Evolutionary conservation across 208 protist species (phyloP).

Genomic region (Trichomonas vaginalis): DNA sequence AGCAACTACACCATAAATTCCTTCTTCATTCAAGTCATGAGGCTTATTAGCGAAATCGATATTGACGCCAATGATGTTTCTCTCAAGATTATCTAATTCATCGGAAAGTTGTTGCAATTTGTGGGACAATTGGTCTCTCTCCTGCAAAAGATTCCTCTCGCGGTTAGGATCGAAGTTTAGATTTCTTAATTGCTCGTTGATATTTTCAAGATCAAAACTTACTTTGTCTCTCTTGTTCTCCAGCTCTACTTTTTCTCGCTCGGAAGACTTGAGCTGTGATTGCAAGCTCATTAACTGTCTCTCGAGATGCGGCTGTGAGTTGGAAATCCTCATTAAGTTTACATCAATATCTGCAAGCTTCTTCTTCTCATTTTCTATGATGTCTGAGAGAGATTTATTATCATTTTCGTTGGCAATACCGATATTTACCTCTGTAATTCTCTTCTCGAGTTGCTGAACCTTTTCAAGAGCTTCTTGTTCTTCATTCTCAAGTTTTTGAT

Average conservation of each 20-base stretch:
- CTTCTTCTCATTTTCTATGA: neutral
- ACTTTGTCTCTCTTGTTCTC: neutral
- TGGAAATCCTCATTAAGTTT: neutral
- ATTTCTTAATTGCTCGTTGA: neutral
- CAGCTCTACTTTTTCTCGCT: neutral
- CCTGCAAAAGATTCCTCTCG: neutral
- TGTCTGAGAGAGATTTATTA: neutral
- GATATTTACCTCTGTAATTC: neutral
- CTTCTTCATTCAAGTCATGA: neutral
- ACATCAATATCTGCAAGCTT: neutral
- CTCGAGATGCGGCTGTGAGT: neutral
- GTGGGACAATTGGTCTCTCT: neutral
- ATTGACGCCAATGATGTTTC: neutral
- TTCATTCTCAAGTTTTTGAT: neutral
- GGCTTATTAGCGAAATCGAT: neutral
- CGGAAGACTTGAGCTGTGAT: neutral
- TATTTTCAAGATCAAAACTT: neutral
- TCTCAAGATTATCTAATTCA: neutral
- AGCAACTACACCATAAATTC: neutral
- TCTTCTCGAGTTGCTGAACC: neutral
- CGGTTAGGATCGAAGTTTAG: slow-evolving; percentile 1
- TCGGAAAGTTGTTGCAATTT: neutral
- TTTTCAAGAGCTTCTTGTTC: slow-evolving; percentile 19
- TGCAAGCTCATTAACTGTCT: neutral
- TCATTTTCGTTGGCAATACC: neutral